A percentile compares a stretch with the other conserved stretches of the same genome.
phyloP scores from a whole-genome alignment of 139 green algal species.

The Ulvella scutata region DNA sequence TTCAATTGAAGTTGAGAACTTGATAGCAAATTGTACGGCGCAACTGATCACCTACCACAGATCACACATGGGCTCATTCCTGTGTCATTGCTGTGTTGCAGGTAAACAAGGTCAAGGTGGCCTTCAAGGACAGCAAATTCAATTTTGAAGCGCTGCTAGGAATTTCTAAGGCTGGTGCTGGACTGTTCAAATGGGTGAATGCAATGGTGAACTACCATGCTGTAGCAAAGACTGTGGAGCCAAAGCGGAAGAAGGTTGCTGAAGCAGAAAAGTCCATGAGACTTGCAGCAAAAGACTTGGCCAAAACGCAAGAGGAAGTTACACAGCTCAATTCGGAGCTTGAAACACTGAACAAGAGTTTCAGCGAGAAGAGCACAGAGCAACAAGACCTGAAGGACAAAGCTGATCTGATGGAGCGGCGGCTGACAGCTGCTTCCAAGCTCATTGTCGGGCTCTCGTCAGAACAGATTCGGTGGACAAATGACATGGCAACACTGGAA shows the following conservation, averaged over 20 bases:
- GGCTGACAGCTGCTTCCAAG: conserved; percentile 49
- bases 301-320: conserved; percentile 47
- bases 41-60: background rate
- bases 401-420: conserved; percentile 69
- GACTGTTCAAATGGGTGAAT: conserved; percentile 70
- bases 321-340: conserved; percentile 44
- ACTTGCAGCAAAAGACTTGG: conserved; percentile 56
- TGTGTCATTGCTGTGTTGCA: conserved; percentile 25
- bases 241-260: conserved; percentile 67
- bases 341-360: conserved; percentile 36
- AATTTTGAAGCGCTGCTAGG: conserved; percentile 44
- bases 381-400: conserved; percentile 62
- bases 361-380: conserved; percentile 58
- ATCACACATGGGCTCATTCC: background rate
- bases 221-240: conserved; percentile 56
- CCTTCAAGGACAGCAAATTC: conserved; percentile 72
- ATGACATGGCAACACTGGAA: conserved; percentile 43
- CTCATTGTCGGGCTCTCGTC: conserved; percentile 55
- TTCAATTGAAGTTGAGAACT: background rate
- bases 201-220: conserved; percentile 82
- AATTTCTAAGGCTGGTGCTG: conserved; percentile 44
- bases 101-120: conserved; percentile 64
- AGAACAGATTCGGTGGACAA: conserved; percentile 58
- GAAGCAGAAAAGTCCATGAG: conserved; percentile 61
- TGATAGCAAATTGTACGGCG: too few species aligned